A percentile compares a stretch with the other conserved stretches of the same genome.
phyloP scores from a whole-genome alignment of 305 asterid species.

The Lippia alba region DNA sequence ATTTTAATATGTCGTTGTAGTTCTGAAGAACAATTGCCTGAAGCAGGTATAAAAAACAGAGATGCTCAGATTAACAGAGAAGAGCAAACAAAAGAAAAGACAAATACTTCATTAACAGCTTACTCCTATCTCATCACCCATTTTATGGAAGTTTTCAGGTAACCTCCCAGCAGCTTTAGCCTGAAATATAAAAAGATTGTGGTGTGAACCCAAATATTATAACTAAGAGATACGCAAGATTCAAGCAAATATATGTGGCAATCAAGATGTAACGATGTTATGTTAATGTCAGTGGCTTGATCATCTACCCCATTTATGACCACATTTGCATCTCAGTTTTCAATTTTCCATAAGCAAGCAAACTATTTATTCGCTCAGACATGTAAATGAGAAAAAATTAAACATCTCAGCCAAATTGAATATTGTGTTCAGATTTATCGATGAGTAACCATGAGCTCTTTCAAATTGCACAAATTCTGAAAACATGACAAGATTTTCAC shows the following conservation, averaged over 20 bases:
- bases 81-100: constrained; percentile 30
- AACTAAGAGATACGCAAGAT: constrained; percentile 26
- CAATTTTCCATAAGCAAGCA: constrained; percentile 6
- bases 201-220: constrained; percentile 21
- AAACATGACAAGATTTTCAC: constrained; percentile 21
- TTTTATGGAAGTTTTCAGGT: constrained; percentile 66
- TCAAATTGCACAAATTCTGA: constrained; percentile 14
- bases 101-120: constrained; percentile 42
- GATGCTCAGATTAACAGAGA: constrained; percentile 28
- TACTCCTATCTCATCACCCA: constrained; percentile 83
- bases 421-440: not conserved
- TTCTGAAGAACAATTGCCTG: constrained; percentile 87
- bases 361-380: constrained; percentile 6
- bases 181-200: constrained; percentile 44
- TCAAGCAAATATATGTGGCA: not conserved
- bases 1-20: constrained; percentile 63
- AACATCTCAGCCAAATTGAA: constrained; percentile 1
- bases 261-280: constrained; percentile 7
- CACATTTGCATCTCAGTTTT: not conserved
- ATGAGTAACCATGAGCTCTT: constrained; percentile 25
- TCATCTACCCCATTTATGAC: constrained; percentile 3
- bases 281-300: not conserved
- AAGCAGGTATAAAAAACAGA: constrained; percentile 38
- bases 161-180: constrained; percentile 92
- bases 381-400: constrained; percentile 15